Conservation (phyloP, 768 basidiomycete genomes). For the Lentinula aciculospora region DNA sequence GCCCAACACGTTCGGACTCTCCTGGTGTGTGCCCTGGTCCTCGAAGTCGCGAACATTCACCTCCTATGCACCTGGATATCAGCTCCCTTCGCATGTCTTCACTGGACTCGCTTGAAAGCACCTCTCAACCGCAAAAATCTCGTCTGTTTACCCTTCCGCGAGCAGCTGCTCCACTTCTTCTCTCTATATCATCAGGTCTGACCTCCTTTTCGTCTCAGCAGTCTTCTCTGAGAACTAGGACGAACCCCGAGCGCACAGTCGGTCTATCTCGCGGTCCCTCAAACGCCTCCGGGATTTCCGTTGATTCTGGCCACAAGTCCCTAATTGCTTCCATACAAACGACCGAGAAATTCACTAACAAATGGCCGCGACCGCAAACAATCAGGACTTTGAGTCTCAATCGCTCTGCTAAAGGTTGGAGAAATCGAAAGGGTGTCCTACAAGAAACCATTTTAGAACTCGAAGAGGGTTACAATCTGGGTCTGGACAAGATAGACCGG, state of each 20-base stretch:
- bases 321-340: constrained; percentile 1
- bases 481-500: constrained; percentile 30
- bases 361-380: constrained; percentile 10
- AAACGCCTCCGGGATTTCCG: not conserved
- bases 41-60: not conserved
- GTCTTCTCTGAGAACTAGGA: not conserved
- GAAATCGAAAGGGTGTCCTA: not conserved
- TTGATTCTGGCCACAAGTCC: not conserved
- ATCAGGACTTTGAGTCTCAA: not conserved
- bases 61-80: not conserved
- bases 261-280: not conserved
- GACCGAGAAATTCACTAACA: constrained; percentile 8
- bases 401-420: not conserved
- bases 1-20: not conserved
- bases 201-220: not conserved
- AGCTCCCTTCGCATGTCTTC: not conserved
- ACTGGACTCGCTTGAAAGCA: not conserved
- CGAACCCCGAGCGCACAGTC: not conserved
- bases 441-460: constrained; percentile 20
- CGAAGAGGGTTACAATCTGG: constrained; percentile 30
- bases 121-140: not conserved
- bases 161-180: not conserved
- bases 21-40: not conserved
- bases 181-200: not conserved
- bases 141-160: not conserved